These are phyloP conservation scores for Ascosphaera pollenicola DNA, from an alignment of 2,329 filamentous ascomycete species.

Conservation along the genomic window DNA sequence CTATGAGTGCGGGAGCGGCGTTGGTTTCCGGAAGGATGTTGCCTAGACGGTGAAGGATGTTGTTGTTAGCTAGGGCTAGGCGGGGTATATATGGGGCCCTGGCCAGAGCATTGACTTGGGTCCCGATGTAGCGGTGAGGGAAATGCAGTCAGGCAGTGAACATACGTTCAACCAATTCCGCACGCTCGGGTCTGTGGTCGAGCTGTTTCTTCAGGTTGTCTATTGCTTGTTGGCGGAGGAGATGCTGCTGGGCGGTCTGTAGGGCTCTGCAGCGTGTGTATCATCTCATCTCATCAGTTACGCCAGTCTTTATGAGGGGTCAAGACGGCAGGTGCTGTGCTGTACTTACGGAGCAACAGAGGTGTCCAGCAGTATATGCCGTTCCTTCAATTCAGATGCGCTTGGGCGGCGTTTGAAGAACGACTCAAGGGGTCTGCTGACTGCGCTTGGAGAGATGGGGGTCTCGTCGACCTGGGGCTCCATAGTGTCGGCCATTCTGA, in stretches of 20 bases:
- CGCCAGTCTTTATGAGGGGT: background rate
- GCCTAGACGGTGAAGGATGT: constrained; percentile 26
- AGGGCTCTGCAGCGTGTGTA: constrained; percentile 27
- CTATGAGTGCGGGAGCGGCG: constrained; percentile 58
- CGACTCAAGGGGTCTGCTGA: constrained; percentile 47
- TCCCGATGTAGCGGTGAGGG: too few relatives aligned
- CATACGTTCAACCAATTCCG: constrained; percentile 60
- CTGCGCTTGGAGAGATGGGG: constrained; percentile 33
- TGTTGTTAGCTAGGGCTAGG: too few relatives aligned
- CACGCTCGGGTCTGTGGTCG: constrained; percentile 41
- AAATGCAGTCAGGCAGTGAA: constrained; percentile 5
- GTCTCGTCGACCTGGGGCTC: constrained; percentile 30
- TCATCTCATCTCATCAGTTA: background rate
- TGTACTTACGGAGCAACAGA: constrained; percentile 40
- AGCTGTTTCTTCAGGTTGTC: constrained; percentile 44
- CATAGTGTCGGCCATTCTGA: background rate
- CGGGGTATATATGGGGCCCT: background rate
- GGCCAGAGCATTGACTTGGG: too few relatives aligned
- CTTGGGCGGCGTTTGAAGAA: constrained; percentile 50
- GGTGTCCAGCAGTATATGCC: constrained; percentile 45
- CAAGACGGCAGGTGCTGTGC: too few relatives aligned
- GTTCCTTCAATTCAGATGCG: constrained; percentile 41
- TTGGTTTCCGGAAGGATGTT: constrained; percentile 69
- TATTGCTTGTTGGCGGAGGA: constrained; percentile 40
- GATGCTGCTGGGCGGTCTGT: constrained; percentile 37